Evolutionary conservation across 2,329 filamentous ascomycete genomes (phyloP).

Genomic region (Trichoderma arundinaceum): DNA sequence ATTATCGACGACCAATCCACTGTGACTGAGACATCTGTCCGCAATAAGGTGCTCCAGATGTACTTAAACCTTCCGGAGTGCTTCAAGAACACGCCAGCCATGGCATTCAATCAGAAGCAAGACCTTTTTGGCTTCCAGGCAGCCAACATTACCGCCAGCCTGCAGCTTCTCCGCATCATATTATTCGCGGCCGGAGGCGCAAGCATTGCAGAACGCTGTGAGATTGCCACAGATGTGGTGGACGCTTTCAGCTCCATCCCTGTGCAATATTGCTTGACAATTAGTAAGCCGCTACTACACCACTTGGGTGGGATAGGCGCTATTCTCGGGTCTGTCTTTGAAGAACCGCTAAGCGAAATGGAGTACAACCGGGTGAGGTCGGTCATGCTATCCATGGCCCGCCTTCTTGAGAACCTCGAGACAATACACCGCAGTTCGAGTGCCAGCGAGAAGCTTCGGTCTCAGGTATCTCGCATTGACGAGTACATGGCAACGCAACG

Average conservation of each 20-base stretch:
- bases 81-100: conserved; percentile 40
- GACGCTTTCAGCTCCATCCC: conserved; percentile 38
- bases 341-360: conserved; percentile 40
- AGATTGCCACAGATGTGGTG: conserved; percentile 42
- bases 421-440: conserved; percentile 35
- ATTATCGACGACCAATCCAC: conserved; percentile 35
- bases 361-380: conserved; percentile 40
- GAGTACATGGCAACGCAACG: conserved; percentile 36
- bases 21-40: conserved; percentile 35
- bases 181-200: conserved; percentile 39
- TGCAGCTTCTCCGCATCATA: conserved; percentile 44
- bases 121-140: conserved; percentile 46
- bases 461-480: conserved; percentile 38
- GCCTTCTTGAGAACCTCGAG: conserved; percentile 41
- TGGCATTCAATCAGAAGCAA: conserved; percentile 38
- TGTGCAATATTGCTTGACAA: conserved; percentile 36
- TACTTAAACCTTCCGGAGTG: conserved; percentile 40
- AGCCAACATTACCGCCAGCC: conserved; percentile 45
- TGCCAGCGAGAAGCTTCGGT: conserved; percentile 37
- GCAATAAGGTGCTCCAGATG: conserved; percentile 37
- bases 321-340: conserved; percentile 45
- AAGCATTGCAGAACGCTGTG: conserved; percentile 41
- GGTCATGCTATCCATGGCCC: conserved; percentile 43
- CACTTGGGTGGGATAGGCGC: conserved; percentile 44
- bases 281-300: conserved; percentile 44